Percentiles rank a stretch among this genome's conserved stretches.
Conservation (phyloP, 140 eudicot species). For the Artemisia princeps region DNA sequence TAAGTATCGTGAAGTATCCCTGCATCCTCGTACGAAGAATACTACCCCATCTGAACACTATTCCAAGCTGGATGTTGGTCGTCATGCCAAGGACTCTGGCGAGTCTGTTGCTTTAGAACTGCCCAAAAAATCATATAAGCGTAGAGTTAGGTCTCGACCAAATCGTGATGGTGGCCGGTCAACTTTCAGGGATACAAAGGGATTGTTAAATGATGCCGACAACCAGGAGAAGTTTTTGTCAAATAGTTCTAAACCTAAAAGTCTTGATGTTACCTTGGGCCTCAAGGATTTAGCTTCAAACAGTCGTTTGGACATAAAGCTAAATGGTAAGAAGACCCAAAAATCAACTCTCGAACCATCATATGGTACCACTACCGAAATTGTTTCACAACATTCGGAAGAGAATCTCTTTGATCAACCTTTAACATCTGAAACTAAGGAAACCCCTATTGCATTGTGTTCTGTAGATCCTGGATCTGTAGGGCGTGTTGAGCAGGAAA, state of each 20-base stretch:
- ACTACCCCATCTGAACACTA: slow-evolving; percentile 33
- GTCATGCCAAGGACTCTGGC: too few species aligned
- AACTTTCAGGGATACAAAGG: slow-evolving; percentile 44
- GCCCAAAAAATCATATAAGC: slow-evolving; percentile 73
- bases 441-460: slow-evolving; percentile 27
- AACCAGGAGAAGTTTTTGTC: slow-evolving; percentile 29
- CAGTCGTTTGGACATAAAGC: slow-evolving; percentile 36
- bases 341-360: slow-evolving; percentile 32
- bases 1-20: slow-evolving; percentile 38
- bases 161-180: slow-evolving; percentile 65
- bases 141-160: slow-evolving; percentile 68
- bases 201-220: slow-evolving; percentile 37
- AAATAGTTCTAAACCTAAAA: slow-evolving; percentile 32
- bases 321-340: slow-evolving; percentile 34
- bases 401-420: slow-evolving; percentile 21
- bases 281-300: slow-evolving; percentile 34
- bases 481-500: slow-evolving; percentile 32
- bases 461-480: slow-evolving; percentile 24
- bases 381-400: too few species aligned
- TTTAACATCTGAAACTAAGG: slow-evolving; percentile 28
- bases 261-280: slow-evolving; percentile 25
- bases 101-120: slow-evolving; percentile 40
- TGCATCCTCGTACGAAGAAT: slow-evolving; percentile 35
- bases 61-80: too few species aligned
- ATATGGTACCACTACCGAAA: slow-evolving; percentile 11